Conservation (phyloP, 768 basidiomycete species). For the Boletus edulis region DNA sequence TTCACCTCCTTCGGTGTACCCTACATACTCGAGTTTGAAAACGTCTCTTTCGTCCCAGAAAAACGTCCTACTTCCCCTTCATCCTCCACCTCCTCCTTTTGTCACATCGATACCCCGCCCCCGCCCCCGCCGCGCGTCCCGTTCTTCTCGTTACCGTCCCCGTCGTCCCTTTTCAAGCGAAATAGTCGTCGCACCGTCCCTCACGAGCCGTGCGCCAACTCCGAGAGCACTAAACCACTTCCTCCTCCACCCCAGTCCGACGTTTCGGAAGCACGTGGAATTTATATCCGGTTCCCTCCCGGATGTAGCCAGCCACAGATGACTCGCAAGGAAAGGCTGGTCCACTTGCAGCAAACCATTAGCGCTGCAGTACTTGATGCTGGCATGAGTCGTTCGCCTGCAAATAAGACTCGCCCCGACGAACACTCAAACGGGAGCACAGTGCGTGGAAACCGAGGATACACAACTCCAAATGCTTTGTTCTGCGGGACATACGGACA, state of each 20-base stretch:
- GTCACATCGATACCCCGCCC: conserved; percentile 22
- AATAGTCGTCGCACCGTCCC: conserved; percentile 3
- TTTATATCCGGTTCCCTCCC: conserved; percentile 24
- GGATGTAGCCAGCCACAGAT: not conserved
- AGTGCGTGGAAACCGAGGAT: conserved; percentile 4
- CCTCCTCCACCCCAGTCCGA: conserved; percentile 14
- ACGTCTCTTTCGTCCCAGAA: conserved; percentile 21
- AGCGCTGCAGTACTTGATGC: conserved; percentile 37
- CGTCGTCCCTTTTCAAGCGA: conserved; percentile 26
- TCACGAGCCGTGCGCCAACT: not conserved
- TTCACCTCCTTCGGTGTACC: conserved; percentile 31
- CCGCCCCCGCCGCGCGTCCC: conserved; percentile 11
- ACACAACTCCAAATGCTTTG: conserved; percentile 28
- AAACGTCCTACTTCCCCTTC: not conserved
- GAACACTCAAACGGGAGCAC: not conserved
- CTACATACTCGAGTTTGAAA: conserved; percentile 28
- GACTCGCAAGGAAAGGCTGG: conserved; percentile 22
- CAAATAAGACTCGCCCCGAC: conserved; percentile 1
- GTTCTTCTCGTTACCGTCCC: conserved; percentile 15
- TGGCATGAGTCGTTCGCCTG: conserved; percentile 38
- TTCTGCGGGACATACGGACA: conserved; percentile 46
- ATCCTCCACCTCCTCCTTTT: conserved; percentile 26
- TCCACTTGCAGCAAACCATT: conserved; percentile 35
- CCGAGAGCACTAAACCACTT: conserved; percentile 15
- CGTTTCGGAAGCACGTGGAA: conserved; percentile 15